phyloP scores from a whole-genome alignment of 768 basidiomycete species.

The Paxillus ammoniavirescens region DNA sequence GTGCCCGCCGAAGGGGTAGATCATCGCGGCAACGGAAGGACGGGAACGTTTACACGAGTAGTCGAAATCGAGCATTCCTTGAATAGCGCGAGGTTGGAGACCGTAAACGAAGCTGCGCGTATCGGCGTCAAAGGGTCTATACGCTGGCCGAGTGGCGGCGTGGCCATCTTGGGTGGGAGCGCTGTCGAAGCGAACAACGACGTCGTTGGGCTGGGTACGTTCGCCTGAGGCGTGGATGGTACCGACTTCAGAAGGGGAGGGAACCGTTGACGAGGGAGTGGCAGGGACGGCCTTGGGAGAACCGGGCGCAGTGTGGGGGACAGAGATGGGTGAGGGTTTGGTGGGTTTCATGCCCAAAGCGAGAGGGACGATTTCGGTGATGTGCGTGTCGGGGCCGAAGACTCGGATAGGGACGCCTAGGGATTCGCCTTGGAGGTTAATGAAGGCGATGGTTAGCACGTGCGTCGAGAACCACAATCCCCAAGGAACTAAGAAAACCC shows the following conservation, averaged over 20 bases:
- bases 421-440: conserved; percentile 57
- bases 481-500: conserved; percentile 6
- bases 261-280: conserved; percentile 35
- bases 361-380: conserved; percentile 97
- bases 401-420: conserved; percentile 97
- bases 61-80: conserved; percentile 98
- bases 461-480: background rate
- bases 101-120: conserved; percentile 99
- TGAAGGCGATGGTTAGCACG: background rate
- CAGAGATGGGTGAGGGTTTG: conserved; percentile 31
- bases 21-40: conserved; percentile 97
- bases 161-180: conserved; percentile 29
- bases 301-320: conserved; percentile 48
- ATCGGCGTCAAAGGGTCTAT: conserved; percentile 86
- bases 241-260: conserved; percentile 53
- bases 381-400: conserved; percentile 97
- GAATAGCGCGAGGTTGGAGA: conserved; percentile 98
- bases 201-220: conserved; percentile 82
- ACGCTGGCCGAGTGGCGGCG: conserved; percentile 61
- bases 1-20: conserved; percentile 99
- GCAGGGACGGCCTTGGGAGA: conserved; percentile 31
- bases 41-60: conserved; percentile 91
- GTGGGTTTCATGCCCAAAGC: conserved; percentile 73
- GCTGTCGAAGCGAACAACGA: conserved; percentile 85
- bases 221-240: conserved; percentile 74